phyloP scores from a whole-genome alignment of 2,329 filamentous ascomycete species.

The Cladosporium oxysporum region DNA sequence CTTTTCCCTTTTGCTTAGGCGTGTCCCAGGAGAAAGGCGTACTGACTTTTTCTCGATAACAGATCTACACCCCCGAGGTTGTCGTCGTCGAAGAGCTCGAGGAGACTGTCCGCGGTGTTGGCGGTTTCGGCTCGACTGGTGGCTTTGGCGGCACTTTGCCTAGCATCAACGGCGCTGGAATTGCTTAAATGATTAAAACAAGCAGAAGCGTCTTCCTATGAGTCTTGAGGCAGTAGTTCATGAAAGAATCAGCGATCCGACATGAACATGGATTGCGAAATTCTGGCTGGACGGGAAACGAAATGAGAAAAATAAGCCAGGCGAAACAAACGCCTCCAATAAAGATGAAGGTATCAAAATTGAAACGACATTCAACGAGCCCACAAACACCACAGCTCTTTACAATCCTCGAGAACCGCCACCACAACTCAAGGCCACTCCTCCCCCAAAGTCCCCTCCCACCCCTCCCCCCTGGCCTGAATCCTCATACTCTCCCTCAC shows the following conservation, averaged over 20 bases:
- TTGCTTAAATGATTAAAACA: background rate
- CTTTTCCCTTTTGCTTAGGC: no score
- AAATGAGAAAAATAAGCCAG: background rate
- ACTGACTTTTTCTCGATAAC: constrained; percentile 22
- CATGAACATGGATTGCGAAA: background rate
- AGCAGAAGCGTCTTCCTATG: background rate
- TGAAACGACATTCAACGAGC: background rate
- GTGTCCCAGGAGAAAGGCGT: no score
- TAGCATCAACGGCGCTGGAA: constrained; percentile 29
- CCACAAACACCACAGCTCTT: background rate
- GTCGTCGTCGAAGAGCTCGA: constrained; percentile 85
- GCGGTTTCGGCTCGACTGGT: constrained; percentile 90
- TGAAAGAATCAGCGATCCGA: background rate
- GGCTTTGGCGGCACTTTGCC: constrained; percentile 40
- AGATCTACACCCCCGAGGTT: constrained; percentile 90
- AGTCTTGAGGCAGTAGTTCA: background rate
- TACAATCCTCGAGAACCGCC: background rate
- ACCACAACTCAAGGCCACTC: constrained; percentile 20
- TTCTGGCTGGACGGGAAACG: background rate
- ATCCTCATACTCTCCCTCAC: constrained; percentile 78
- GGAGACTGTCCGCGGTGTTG: constrained; percentile 85
- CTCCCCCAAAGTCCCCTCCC: constrained; percentile 31
- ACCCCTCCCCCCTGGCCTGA: constrained; percentile 51
- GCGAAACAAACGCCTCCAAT: background rate
- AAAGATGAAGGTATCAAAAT: background rate